phyloP scores from a whole-genome alignment of 805 yeast species.

The Teunomyces atbi region DNA sequence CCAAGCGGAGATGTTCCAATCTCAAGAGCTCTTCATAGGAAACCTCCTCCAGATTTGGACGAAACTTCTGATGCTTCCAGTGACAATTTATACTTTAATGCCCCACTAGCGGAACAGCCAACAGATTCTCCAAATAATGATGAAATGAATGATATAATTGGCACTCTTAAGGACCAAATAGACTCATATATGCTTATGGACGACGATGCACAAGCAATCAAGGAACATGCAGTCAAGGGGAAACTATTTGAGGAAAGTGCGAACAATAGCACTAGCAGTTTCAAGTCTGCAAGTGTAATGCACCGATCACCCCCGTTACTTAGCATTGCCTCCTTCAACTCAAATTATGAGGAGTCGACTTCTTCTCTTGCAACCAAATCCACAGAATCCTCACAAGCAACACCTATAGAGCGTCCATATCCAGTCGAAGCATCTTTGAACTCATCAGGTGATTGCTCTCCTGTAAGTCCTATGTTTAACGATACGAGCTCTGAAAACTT shows the following conservation, averaged over 20 bases:
- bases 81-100: constrained; percentile 6
- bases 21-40: background rate
- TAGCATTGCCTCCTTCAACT: constrained; percentile 4
- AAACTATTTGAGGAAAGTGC: too few relatives aligned
- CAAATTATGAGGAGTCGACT: background rate
- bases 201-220: constrained; percentile 1
- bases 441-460: background rate
- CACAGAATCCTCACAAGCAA: background rate
- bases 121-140: background rate
- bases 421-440: constrained; percentile 1
- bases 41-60: constrained; percentile 5
- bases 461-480: constrained; percentile 2
- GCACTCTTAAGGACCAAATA: constrained; percentile 22
- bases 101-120: background rate
- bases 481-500: background rate
- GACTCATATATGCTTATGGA: constrained; percentile 16
- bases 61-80: constrained; percentile 5
- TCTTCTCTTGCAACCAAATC: background rate
- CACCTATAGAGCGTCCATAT: constrained; percentile 1
- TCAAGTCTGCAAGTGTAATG: constrained; percentile 1
- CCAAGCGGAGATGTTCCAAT: background rate
- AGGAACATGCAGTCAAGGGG: too few relatives aligned
- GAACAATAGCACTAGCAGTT: constrained; percentile 1
- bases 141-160: constrained; percentile 21
- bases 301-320: constrained; percentile 6